These are phyloP conservation scores for Spathaspora gorwiae DNA, from an alignment of 805 yeast genomes.

Conservation along the genomic window DNA sequence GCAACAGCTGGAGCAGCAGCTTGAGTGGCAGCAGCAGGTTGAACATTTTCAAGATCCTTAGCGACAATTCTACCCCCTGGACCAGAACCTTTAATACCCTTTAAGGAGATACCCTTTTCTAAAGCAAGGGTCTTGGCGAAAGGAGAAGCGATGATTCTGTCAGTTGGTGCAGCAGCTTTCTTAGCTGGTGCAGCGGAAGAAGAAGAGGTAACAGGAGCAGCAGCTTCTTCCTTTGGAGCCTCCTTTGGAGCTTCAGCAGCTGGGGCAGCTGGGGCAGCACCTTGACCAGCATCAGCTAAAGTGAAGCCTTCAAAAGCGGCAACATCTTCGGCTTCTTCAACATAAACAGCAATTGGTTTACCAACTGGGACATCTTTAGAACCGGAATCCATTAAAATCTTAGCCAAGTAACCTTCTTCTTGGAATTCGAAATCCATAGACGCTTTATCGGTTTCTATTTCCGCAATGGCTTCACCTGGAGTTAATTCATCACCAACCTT, in stretches of 20 bases:
- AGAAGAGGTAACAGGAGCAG: constrained; percentile 11
- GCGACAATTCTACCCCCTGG: constrained; percentile 93
- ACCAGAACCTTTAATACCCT: constrained; percentile 85
- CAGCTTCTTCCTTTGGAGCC: constrained; percentile 20
- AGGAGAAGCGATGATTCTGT: constrained; percentile 90
- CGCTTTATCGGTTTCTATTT: constrained; percentile 97
- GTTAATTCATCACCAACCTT: constrained; percentile 78
- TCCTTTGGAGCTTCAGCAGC: constrained; percentile 30
- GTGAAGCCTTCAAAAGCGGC: constrained; percentile 85
- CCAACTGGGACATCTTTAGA: constrained; percentile 90
- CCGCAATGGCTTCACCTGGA: constrained; percentile 95
- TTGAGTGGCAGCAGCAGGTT: constrained; percentile 41
- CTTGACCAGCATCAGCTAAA: constrained; percentile 68
- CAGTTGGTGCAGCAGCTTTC: constrained; percentile 41
- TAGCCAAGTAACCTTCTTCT: constrained; percentile 91
- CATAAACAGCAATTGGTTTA: constrained; percentile 94
- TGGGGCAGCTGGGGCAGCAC: constrained; percentile 34
- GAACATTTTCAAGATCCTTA: constrained; percentile 77
- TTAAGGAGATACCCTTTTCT: constrained; percentile 85
- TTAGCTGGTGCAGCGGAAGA: constrained; percentile 18
- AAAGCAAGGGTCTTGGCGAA: constrained; percentile 89
- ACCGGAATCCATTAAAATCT: constrained; percentile 78
- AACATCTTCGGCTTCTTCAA: constrained; percentile 80
- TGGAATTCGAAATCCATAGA: constrained; percentile 98
- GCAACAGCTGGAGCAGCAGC: constrained; percentile 43